Conservation (phyloP, 768 basidiomycete species). For the Exidia glandulosa region DNA sequence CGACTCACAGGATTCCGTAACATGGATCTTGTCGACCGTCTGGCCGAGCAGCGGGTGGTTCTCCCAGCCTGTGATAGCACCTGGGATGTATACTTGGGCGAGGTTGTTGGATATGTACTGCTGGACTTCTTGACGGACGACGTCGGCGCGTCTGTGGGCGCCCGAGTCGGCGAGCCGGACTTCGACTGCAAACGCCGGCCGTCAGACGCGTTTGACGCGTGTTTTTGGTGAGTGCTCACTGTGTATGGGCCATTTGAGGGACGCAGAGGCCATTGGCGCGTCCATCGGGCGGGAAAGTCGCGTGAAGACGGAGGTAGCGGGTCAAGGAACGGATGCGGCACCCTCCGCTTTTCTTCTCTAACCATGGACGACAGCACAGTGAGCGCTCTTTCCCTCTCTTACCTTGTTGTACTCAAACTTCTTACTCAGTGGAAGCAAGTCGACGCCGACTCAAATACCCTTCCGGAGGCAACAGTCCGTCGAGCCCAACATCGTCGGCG, state of each 20-base stretch:
- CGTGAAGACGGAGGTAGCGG: no score
- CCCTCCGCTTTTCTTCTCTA: no score
- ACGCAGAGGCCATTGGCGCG: neutral
- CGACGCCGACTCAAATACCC: no score
- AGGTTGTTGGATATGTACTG: constrained; percentile 45
- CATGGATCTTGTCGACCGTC: constrained; percentile 65
- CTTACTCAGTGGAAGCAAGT: no score
- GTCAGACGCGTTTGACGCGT: neutral
- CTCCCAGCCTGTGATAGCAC: constrained; percentile 69
- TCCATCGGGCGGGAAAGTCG: neutral
- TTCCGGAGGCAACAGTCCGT: no score
- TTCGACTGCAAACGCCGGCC: constrained; percentile 55
- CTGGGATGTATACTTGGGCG: constrained; percentile 58
- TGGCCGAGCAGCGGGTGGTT: constrained; percentile 56
- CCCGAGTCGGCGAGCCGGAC: constrained; percentile 54
- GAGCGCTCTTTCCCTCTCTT: no score
- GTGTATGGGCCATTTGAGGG: constrained; percentile 49
- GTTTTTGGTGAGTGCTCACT: constrained; percentile 24
- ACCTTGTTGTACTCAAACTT: no score
- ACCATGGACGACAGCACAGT: no score
- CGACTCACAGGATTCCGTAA: constrained; percentile 41
- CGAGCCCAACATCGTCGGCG: no score
- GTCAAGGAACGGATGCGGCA: no score
- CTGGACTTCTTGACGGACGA: constrained; percentile 53
- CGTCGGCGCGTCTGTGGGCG: constrained; percentile 65